Percentiles rank a stretch among this genome's conserved stretches.
Evolutionary conservation across 1,284 basidiomycete genomes (phyloP).

Genomic region (Cryptococcus sp.): DNA sequence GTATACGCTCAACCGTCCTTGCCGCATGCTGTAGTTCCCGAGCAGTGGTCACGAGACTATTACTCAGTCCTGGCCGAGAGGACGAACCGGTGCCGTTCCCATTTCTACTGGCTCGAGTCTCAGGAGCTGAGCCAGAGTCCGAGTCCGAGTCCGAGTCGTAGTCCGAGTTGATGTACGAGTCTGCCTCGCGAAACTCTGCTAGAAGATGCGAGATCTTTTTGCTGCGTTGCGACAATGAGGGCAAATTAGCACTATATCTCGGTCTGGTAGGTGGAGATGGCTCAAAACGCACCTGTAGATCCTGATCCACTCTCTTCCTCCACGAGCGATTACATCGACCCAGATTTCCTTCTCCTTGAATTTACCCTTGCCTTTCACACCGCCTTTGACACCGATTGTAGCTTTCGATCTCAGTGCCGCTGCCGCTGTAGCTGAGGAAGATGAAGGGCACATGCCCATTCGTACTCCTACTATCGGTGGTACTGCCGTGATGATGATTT

Average conservation of each 20-base stretch:
- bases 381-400: background rate
- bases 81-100: background rate
- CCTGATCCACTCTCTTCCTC: constrained; percentile 72
- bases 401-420: background rate
- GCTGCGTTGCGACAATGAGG: constrained; percentile 54
- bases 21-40: constrained; percentile 55
- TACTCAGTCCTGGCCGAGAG: constrained; percentile 38
- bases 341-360: constrained; percentile 34
- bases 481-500: constrained; percentile 65
- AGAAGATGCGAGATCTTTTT: constrained; percentile 69
- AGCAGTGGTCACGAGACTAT: constrained; percentile 55
- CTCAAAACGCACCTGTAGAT: constrained; percentile 76
- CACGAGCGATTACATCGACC: constrained; percentile 74
- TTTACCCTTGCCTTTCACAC: constrained; percentile 37
- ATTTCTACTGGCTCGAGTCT: background rate
- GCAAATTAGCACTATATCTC: constrained; percentile 1
- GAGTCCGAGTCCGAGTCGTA: constrained; percentile 29
- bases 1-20: constrained; percentile 11
- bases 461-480: constrained; percentile 61
- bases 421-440: background rate
- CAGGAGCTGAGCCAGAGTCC: constrained; percentile 55
- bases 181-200: constrained; percentile 75
- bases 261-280: background rate
- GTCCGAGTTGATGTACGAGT: constrained; percentile 65
- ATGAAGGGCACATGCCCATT: constrained; percentile 17